Conservation (phyloP, 495 filamentous ascomycete species). For the Aspergillus sclerotioniger region DNA sequence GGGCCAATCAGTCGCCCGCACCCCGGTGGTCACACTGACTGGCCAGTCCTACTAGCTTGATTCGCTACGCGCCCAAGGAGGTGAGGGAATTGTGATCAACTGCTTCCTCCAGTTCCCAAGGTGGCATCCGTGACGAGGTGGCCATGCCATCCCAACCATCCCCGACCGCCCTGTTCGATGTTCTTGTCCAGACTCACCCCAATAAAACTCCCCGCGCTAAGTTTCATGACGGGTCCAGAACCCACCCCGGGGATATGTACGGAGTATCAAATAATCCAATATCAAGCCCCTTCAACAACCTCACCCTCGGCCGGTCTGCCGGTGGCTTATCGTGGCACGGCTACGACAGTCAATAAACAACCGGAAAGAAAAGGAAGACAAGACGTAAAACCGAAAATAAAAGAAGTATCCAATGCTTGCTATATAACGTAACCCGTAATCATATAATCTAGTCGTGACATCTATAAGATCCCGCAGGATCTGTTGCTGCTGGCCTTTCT, state of each 20-base stretch:
- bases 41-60: neutral
- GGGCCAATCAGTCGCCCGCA: neutral
- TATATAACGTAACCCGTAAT: constrained; percentile 4
- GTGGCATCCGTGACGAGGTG: too few relatives aligned
- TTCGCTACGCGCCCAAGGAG: neutral
- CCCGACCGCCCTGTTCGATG: too few relatives aligned
- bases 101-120: too few relatives aligned
- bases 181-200: neutral
- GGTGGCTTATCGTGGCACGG: neutral
- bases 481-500: neutral
- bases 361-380: neutral
- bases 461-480: constrained; percentile 8
- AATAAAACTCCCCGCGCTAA: constrained; percentile 3
- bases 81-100: too few relatives aligned
- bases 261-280: neutral
- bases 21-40: neutral
- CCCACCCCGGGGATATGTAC: constrained; percentile 3
- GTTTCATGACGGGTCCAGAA: constrained; percentile 15
- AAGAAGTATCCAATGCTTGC: neutral
- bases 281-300: too few relatives aligned
- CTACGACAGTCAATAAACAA: neutral
- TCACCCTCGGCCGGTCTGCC: neutral
- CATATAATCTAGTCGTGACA: constrained; percentile 21
- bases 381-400: neutral
- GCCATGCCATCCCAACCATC: too few relatives aligned